Conservation (phyloP, 768 basidiomycete species). For the Naganishia friedmannii region DNA sequence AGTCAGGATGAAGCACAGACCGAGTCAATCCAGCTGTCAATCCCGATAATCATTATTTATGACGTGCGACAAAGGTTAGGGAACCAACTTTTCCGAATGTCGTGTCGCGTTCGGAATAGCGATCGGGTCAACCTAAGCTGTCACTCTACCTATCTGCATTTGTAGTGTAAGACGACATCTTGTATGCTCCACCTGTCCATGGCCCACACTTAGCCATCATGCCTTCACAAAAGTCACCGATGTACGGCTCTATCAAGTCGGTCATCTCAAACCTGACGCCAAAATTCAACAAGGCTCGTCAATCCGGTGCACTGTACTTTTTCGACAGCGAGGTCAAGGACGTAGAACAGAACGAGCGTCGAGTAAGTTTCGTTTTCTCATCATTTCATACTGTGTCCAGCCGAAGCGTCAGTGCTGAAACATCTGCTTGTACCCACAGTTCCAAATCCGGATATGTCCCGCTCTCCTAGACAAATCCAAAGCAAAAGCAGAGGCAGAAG, state of each 20-base stretch:
- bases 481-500: slow-evolving; percentile 48
- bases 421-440: slow-evolving; percentile 58
- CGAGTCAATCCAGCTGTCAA: background rate
- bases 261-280: slow-evolving; percentile 40
- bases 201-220: background rate
- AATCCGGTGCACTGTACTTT: slow-evolving; percentile 67
- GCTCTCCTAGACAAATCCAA: slow-evolving; percentile 75
- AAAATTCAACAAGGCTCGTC: slow-evolving; percentile 44
- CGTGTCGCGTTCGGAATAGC: slow-evolving; percentile 7
- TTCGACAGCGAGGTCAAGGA: slow-evolving; percentile 70
- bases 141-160: too few species aligned
- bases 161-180: background rate
- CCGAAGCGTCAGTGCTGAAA: background rate
- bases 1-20: background rate
- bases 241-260: slow-evolving; percentile 31
- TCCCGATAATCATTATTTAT: background rate
- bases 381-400: background rate
- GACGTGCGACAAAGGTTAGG: slow-evolving; percentile 11
- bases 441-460: slow-evolving; percentile 79
- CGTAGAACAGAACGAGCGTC: slow-evolving; percentile 63
- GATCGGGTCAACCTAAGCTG: too few species aligned
- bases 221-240: slow-evolving; percentile 3
- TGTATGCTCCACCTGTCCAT: background rate
- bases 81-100: slow-evolving; percentile 3
- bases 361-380: slow-evolving; percentile 56